These are phyloP conservation scores for Kodamaea fungicola DNA, from an alignment of 1,139 yeast genomes.

Conservation along the genomic window DNA sequence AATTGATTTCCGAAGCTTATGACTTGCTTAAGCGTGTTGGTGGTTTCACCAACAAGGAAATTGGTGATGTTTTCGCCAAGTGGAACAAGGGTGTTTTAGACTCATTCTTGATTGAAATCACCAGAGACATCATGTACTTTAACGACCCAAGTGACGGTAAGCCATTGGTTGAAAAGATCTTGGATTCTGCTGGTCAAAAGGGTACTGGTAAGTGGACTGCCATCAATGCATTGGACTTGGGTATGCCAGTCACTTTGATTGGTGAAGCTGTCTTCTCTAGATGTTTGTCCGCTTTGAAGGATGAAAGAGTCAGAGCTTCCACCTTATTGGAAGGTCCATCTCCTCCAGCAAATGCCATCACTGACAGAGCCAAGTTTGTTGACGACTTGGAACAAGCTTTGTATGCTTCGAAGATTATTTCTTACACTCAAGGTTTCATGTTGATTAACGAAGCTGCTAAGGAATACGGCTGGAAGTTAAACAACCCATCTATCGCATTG, in stretches of 20 bases:
- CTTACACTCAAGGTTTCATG: constrained; percentile 99
- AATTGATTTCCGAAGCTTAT: constrained; percentile 96
- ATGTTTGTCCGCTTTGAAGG: constrained; percentile 89
- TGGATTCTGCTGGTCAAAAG: constrained; percentile 98
- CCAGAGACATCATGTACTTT: constrained; percentile 89
- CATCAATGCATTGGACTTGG: constrained; percentile 93
- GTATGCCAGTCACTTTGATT: constrained; percentile 96
- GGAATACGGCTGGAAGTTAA: constrained; percentile 95
- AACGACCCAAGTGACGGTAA: constrained; percentile 83
- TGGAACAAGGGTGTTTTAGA: constrained; percentile 99
- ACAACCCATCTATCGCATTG: constrained; percentile 96
- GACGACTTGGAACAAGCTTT: constrained; percentile 97
- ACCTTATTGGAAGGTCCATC: constrained; percentile 74
- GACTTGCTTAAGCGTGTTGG: constrained; percentile 94
- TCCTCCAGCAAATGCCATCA: constrained; percentile 49
- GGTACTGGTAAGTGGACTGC: constrained; percentile 99
- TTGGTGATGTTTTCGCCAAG: constrained; percentile 83
- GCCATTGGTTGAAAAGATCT: constrained; percentile 92
- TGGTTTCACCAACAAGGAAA: constrained; percentile 86
- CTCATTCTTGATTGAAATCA: constrained; percentile 94
- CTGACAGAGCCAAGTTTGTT: constrained; percentile 78
- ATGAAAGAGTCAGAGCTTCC: constrained; percentile 87
- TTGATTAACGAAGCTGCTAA: constrained; percentile 97
- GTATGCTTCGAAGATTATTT: constrained; percentile 97
- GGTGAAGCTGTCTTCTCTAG: constrained; percentile 99